Evolutionary conservation across 805 yeast species (phyloP).

Genomic region (Candida dajiaensis): DNA sequence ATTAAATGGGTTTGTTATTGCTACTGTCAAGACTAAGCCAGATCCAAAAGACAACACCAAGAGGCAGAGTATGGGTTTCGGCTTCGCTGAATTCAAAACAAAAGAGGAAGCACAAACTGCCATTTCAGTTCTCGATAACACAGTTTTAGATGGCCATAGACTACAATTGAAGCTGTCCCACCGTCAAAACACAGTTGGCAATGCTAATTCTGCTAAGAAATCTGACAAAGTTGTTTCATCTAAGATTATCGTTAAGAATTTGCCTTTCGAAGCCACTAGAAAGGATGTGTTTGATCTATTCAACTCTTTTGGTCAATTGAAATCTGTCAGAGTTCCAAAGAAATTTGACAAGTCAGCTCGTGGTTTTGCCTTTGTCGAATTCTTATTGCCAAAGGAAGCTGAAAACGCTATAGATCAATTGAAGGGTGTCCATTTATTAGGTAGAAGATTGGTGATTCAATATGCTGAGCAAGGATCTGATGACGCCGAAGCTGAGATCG

Average conservation of each 20-base stretch:
- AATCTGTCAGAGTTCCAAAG: conserved; percentile 93
- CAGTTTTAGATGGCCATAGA: conserved; percentile 81
- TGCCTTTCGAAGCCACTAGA: conserved; percentile 94
- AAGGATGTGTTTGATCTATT: conserved; percentile 89
- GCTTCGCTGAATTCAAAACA: conserved; percentile 85
- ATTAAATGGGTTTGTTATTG: conserved; percentile 74
- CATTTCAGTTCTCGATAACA: conserved; percentile 64
- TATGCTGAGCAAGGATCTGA: conserved; percentile 79
- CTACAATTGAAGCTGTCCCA: conserved; percentile 85
- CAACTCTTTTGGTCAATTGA: conserved; percentile 90
- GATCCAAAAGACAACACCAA: conserved; percentile 68
- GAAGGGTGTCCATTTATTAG: conserved; percentile 93
- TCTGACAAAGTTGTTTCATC: conserved; percentile 37
- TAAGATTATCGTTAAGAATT: conserved; percentile 89
- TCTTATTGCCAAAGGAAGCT: conserved; percentile 80
- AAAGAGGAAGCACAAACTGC: conserved; percentile 77
- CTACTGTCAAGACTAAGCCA: conserved; percentile 81
- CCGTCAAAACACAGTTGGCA: conserved; percentile 46
- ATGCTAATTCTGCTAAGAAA: conserved; percentile 15
- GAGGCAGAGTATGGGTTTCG: conserved; percentile 92
- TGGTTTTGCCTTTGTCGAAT: conserved; percentile 98
- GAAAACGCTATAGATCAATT: conserved; percentile 90
- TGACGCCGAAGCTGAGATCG: conserved; percentile 86
- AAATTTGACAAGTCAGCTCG: conserved; percentile 92
- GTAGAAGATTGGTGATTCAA: conserved; percentile 90